Conservation (phyloP, 192 early-diverging fungal genomes). For the Dissophora ornata region DNA sequence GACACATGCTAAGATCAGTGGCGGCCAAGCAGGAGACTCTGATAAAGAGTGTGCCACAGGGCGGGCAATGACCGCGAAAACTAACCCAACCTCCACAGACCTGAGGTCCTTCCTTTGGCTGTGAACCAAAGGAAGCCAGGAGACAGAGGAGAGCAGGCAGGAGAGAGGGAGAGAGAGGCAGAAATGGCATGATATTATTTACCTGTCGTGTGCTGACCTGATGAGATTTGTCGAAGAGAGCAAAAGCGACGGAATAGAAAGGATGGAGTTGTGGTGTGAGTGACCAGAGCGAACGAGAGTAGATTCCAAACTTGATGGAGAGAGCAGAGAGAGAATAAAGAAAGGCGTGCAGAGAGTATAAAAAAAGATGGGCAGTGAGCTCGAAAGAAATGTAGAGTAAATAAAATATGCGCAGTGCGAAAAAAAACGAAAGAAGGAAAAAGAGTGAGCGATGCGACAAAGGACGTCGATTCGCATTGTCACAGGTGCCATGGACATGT, state of each 20-base stretch:
- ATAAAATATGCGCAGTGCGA: too few relatives aligned
- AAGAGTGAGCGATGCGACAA: too few relatives aligned
- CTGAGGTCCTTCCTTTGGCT: slow-evolving; percentile 46
- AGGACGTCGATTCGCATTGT: too few relatives aligned
- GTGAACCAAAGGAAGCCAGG: slow-evolving; percentile 42
- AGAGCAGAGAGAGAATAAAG: too few relatives aligned
- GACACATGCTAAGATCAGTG: slow-evolving; percentile 31
- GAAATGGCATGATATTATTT: slow-evolving; percentile 17
- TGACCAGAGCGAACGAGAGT: too few relatives aligned
- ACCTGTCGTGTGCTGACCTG: slow-evolving; percentile 3
- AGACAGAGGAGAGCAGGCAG: slow-evolving; percentile 45
- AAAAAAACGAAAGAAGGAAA: too few relatives aligned
- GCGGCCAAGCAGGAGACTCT: slow-evolving; percentile 42
- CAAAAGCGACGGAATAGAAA: slow-evolving; percentile 9
- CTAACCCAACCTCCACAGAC: slow-evolving; percentile 41
- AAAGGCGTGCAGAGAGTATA: too few relatives aligned
- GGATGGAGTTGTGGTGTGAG: background rate
- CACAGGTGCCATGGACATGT: too few relatives aligned
- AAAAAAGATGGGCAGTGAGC: too few relatives aligned
- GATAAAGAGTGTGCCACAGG: slow-evolving; percentile 35
- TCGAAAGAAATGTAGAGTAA: too few relatives aligned
- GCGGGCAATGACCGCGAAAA: slow-evolving; percentile 42
- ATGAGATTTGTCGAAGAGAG: slow-evolving; percentile 17
- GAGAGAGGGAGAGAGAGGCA: slow-evolving; percentile 5
- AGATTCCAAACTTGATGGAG: too few relatives aligned